A percentile compares a stretch with the other conserved stretches of the same genome.
These are phyloP conservation scores for Geranomyces variabilis DNA, from an alignment of 192 early-diverging fungal genomes.

Conservation along the genomic window DNA sequence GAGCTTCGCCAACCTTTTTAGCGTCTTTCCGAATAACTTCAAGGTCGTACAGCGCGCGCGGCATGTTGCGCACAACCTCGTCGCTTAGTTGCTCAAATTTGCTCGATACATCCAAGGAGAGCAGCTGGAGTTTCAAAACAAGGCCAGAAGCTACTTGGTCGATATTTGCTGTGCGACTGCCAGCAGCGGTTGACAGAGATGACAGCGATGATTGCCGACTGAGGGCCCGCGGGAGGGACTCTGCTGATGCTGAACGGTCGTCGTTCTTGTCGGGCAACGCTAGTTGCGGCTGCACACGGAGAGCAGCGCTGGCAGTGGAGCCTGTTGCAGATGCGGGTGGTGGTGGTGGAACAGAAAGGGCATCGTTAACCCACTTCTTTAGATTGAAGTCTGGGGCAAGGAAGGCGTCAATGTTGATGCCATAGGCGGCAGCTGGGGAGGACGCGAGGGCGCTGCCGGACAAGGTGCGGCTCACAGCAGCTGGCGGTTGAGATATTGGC, in stretches of 20 bases:
- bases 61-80: conserved; percentile 61
- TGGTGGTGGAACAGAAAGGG: conserved; percentile 29
- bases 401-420: conserved; percentile 33
- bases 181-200: conserved; percentile 7
- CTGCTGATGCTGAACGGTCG: not conserved
- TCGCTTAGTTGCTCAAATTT: conserved; percentile 58
- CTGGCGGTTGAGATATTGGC: not conserved
- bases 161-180: conserved; percentile 27
- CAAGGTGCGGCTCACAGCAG: not conserved
- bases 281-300: not conserved
- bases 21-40: conserved; percentile 61
- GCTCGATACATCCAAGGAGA: conserved; percentile 58
- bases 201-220: conserved; percentile 23
- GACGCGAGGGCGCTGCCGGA: conserved; percentile 1
- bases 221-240: conserved; percentile 21
- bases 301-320: not conserved
- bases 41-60: conserved; percentile 65
- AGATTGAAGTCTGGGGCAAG: conserved; percentile 56
- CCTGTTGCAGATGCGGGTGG: not conserved
- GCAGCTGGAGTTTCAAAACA: conserved; percentile 62
- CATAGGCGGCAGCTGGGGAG: conserved; percentile 6
- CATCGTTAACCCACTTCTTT: conserved; percentile 70
- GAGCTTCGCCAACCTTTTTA: conserved; percentile 44
- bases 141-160: conserved; percentile 57
- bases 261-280: not conserved